phyloP scores from a whole-genome alignment of 768 basidiomycete species.

The Lactarius tabidus region DNA sequence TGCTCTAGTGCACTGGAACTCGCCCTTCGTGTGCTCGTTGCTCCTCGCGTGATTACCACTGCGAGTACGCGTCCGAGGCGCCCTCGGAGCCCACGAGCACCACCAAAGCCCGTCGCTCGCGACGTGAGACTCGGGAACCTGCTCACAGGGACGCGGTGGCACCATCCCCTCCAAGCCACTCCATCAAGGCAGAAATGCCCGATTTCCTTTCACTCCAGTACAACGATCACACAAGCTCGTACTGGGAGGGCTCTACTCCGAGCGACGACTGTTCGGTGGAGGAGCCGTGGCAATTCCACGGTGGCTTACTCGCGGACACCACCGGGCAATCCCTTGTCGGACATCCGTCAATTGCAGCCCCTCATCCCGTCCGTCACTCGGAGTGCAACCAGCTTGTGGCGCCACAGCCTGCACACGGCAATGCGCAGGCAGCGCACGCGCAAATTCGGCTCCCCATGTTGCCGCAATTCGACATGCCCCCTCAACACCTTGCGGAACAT shows the following conservation, averaged over 20 bases:
- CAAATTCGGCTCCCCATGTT: constrained; percentile 18
- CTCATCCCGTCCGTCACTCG: constrained; percentile 17
- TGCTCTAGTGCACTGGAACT: constrained; percentile 35
- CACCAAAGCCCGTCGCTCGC: constrained; percentile 15
- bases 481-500: constrained; percentile 14
- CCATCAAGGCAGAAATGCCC: constrained; percentile 19
- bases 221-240: constrained; percentile 14
- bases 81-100: constrained; percentile 18
- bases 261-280: constrained; percentile 24
- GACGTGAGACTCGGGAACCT: constrained; percentile 10
- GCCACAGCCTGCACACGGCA: constrained; percentile 5
- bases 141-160: neutral
- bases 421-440: constrained; percentile 6
- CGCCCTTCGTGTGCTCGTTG: constrained; percentile 38
- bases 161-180: neutral
- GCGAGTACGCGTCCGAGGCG: constrained; percentile 33
- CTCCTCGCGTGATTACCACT: constrained; percentile 33
- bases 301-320: constrained; percentile 6
- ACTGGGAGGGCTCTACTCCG: constrained; percentile 24
- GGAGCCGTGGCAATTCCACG: constrained; percentile 25
- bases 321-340: constrained; percentile 9
- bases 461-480: constrained; percentile 15
- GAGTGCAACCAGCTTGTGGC: constrained; percentile 5
- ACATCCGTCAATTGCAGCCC: constrained; percentile 11
- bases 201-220: constrained; percentile 19